These are phyloP conservation scores for Balakata baccata DNA, from an alignment of 345 rosid species.

Conservation along the genomic window DNA sequence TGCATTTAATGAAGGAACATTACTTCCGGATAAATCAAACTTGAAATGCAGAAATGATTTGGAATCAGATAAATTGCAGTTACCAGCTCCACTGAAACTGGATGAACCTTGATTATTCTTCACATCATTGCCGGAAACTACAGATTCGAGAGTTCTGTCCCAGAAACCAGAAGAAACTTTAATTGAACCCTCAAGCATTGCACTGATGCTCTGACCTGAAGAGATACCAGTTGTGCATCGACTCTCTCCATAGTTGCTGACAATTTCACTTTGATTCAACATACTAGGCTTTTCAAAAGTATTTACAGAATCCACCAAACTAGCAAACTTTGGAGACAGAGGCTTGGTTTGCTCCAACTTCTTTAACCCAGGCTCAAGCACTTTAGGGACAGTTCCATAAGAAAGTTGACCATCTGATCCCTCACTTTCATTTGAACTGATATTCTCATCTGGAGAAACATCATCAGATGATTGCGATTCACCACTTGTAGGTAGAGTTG, in stretches of 20 bases:
- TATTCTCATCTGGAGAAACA: conserved; percentile 58
- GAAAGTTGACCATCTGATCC: conserved; percentile 37
- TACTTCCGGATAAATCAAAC: conserved; percentile 32
- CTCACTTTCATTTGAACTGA: conserved; percentile 59
- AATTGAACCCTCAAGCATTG: conserved; percentile 24
- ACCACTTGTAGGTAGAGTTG: conserved; percentile 43
- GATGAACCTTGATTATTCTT: conserved; percentile 24
- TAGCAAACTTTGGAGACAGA: conserved; percentile 64
- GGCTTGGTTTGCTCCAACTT: conserved; percentile 42
- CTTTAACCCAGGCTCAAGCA: conserved; percentile 32
- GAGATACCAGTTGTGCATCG: conserved; percentile 26
- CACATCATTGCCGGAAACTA: conserved; percentile 22
- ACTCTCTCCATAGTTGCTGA: conserved; percentile 24
- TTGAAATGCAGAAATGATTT: conserved; percentile 44
- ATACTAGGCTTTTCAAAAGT: conserved; percentile 32
- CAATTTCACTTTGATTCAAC: conserved; percentile 32
- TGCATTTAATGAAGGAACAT: conserved; percentile 16
- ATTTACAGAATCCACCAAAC: conserved; percentile 59
- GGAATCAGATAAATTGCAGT: conserved; percentile 25
- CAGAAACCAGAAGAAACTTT: conserved; percentile 48
- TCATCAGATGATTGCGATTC: conserved; percentile 83
- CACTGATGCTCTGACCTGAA: conserved; percentile 25
- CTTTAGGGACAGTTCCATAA: conserved; percentile 37
- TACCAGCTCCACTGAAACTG: conserved; percentile 26
- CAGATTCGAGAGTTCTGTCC: conserved; percentile 48